A percentile compares a stretch with the other conserved stretches of the same genome.
Evolutionary conservation across 495 filamentous ascomycete genomes (phyloP).

Genomic region (Penicillium arizonense): DNA sequence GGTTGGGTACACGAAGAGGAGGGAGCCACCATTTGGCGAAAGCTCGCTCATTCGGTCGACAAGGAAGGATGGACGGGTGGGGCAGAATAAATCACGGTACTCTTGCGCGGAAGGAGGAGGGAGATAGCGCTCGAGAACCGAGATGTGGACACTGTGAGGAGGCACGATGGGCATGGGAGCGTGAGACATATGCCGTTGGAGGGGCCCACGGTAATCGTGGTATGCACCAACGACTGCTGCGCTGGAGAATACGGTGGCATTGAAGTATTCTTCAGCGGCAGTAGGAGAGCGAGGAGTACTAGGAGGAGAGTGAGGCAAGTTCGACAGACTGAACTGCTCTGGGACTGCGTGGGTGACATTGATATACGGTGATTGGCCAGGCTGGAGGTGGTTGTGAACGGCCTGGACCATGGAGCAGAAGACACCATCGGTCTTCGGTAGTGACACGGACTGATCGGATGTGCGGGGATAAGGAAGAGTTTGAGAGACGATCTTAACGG

Average conservation of each 20-base stretch:
- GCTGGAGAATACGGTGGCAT: conserved; percentile 53
- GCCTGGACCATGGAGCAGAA: conserved; percentile 52
- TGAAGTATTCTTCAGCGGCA: conserved; percentile 56
- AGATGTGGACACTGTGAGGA: conserved; percentile 61
- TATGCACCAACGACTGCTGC: conserved; percentile 55
- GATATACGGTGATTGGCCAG: conserved; percentile 51
- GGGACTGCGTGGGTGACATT: conserved; percentile 65
- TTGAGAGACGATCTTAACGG: conserved; percentile 59
- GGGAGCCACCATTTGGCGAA: conserved; percentile 54
- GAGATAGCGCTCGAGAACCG: conserved; percentile 69
- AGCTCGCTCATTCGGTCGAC: conserved; percentile 67
- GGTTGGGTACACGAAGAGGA: conserved; percentile 72
- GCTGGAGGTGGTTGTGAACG: conserved; percentile 50
- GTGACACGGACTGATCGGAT: conserved; percentile 39
- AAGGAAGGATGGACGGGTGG: conserved; percentile 58
- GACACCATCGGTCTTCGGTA: conserved; percentile 34
- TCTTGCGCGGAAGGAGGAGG: conserved; percentile 62
- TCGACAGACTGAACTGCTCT: conserved; percentile 59
- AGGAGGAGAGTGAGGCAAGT: conserved; percentile 61
- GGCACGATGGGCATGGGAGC: conserved; percentile 63
- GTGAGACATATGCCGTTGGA: conserved; percentile 36
- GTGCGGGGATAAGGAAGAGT: conserved; percentile 60
- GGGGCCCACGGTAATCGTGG: conserved; percentile 51
- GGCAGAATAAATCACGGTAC: conserved; percentile 58
- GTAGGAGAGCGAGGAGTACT: conserved; percentile 52